phyloP scores from a whole-genome alignment of 202 grass and related monocot species.

The Panicum virgatum region DNA sequence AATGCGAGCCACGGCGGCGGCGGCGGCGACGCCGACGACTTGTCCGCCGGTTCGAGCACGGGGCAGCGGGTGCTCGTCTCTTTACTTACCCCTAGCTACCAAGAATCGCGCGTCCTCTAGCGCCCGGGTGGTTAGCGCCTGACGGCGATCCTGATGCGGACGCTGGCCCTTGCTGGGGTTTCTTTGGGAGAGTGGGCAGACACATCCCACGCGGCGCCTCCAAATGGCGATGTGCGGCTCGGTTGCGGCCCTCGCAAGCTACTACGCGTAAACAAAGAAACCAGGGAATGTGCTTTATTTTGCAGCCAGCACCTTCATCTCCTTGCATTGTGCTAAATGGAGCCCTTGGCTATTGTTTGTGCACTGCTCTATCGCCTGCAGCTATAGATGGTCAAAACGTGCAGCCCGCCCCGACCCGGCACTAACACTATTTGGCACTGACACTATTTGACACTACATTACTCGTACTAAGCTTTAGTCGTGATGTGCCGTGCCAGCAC shows the following conservation, averaged over 20 bases:
- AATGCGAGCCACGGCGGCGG: not conserved
- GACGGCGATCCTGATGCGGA: conserved; percentile 49
- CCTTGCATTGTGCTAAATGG: no score
- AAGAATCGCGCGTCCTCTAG: conserved; percentile 40
- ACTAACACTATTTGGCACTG: no score
- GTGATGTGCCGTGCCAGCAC: no score
- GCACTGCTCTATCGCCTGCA: no score
- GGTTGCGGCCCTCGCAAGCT: conserved; percentile 20
- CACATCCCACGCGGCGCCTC: conserved; percentile 4
- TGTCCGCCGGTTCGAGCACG: not conserved
- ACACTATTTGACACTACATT: no score
- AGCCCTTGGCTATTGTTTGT: no score
- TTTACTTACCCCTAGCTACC: not conserved
- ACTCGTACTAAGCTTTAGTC: no score
- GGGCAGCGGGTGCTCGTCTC: not conserved
- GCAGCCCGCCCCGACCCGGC: no score
- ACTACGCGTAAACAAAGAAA: conserved; percentile 14
- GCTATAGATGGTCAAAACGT: no score
- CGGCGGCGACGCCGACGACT: not conserved
- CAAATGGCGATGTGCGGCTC: conserved; percentile 22
- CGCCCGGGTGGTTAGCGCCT: conserved; percentile 22
- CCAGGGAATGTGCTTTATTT: not conserved
- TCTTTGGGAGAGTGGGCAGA: no score
- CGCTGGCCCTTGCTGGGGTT: not conserved
- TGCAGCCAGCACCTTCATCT: no score